Conservation (phyloP, 2,329 filamentous ascomycete species). For the Daldinia sp. region DNA sequence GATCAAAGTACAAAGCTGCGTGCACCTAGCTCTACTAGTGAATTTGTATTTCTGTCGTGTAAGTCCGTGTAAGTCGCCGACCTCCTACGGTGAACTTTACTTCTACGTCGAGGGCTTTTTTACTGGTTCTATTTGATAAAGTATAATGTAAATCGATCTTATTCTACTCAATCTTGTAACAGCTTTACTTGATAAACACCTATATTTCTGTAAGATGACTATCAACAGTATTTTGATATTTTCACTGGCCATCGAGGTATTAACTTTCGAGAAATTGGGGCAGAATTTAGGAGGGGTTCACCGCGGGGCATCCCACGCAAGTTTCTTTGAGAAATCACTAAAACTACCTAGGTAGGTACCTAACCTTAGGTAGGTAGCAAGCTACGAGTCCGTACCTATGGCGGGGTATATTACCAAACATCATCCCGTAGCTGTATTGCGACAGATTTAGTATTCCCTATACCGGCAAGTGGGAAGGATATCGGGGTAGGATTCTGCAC, state of each 20-base stretch:
- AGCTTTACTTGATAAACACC: neutral
- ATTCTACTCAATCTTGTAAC: neutral
- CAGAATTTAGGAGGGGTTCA: neutral
- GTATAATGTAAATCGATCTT: neutral
- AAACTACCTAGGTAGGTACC: neutral
- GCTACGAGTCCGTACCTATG: too few species aligned
- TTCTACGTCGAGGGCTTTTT: neutral
- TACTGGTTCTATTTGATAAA: neutral
- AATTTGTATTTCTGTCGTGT: constrained; percentile 3
- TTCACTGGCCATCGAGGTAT: neutral
- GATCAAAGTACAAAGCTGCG: neutral
- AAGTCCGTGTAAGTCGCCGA: neutral
- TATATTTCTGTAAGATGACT: too few species aligned
- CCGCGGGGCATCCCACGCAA: neutral
- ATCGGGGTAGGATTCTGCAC: constrained; percentile 12
- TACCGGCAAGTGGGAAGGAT: constrained; percentile 12
- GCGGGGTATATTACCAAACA: constrained; percentile 29
- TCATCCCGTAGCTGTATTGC: constrained; percentile 28
- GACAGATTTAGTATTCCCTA: constrained; percentile 22
- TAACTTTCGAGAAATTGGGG: neutral
- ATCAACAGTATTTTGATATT: too few species aligned
- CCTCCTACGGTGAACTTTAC: neutral
- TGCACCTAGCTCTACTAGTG: constrained; percentile 8
- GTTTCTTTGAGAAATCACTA: neutral
- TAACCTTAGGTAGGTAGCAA: too few species aligned